Conservation (phyloP, 495 filamentous ascomycete genomes). For the Penicillium salamii region DNA sequence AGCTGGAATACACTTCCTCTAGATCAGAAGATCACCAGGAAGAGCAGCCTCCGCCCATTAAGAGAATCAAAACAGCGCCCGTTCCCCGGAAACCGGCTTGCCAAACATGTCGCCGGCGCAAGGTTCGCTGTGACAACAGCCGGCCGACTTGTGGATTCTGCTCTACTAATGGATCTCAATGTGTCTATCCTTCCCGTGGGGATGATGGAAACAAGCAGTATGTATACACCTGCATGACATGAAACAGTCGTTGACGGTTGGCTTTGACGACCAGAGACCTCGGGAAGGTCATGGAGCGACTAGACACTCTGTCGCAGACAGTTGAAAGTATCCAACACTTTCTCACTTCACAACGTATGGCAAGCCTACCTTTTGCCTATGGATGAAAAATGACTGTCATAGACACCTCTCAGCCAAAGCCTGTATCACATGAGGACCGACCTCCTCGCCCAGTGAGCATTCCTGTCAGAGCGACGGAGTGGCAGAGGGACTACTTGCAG, state of each 20-base stretch:
- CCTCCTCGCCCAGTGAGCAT: not conserved
- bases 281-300: not conserved
- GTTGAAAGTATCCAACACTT: not conserved
- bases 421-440: not conserved
- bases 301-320: not conserved
- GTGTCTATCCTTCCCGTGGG: not conserved
- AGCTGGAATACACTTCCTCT: not conserved
- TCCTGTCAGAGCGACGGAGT: not conserved
- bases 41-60: not conserved
- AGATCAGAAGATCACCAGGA: not conserved
- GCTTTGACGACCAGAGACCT: no score
- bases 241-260: no score
- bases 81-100: conserved; percentile 6
- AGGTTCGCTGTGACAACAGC: conserved; percentile 7
- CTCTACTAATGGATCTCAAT: not conserved
- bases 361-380: not conserved
- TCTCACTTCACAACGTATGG: not conserved
- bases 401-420: not conserved
- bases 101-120: conserved; percentile 2
- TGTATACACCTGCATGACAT: not conserved
- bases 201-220: not conserved
- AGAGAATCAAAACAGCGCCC: not conserved
- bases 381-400: not conserved
- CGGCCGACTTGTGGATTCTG: conserved; percentile 5
- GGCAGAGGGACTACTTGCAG: conserved; percentile 4